phyloP scores from a whole-genome alignment of 208 protist genomes.

The Trypanosoma boissoni region DNA sequence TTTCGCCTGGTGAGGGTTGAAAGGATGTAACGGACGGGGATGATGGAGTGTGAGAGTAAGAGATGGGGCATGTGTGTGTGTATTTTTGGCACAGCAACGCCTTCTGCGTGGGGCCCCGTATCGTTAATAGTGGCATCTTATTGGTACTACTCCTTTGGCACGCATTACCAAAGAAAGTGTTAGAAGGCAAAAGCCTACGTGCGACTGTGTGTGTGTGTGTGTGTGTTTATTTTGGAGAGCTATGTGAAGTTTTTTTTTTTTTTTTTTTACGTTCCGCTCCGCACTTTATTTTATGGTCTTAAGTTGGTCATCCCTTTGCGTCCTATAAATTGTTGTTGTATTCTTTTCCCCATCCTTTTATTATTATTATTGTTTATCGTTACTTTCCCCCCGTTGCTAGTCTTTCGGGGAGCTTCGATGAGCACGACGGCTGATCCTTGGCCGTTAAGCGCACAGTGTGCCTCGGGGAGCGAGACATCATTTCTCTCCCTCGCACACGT shows the following conservation, averaged over 20 bases:
- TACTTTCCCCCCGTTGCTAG: no score
- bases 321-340: no score
- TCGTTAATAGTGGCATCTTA: no score
- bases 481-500: conserved; percentile 73
- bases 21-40: neutral
- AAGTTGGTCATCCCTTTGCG: neutral
- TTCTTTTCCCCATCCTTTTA: no score
- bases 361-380: no score
- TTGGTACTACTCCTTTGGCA: no score
- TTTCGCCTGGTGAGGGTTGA: neutral
- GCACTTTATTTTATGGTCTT: conserved; percentile 3
- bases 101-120: no score
- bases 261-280: conserved; percentile 20
- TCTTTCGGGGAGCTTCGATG: neutral
- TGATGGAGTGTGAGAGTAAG: neutral
- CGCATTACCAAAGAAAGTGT: neutral
- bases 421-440: no score
- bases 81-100: no score
- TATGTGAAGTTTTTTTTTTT: neutral
- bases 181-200: neutral
- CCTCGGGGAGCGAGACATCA: conserved; percentile 43
- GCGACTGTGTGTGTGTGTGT: conserved; percentile 3
- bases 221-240: neutral
- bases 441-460: conserved; percentile 28
- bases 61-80: no score